phyloP scores from a whole-genome alignment of 495 filamentous ascomycete genomes.

The Clohesyomyces aquaticus region DNA sequence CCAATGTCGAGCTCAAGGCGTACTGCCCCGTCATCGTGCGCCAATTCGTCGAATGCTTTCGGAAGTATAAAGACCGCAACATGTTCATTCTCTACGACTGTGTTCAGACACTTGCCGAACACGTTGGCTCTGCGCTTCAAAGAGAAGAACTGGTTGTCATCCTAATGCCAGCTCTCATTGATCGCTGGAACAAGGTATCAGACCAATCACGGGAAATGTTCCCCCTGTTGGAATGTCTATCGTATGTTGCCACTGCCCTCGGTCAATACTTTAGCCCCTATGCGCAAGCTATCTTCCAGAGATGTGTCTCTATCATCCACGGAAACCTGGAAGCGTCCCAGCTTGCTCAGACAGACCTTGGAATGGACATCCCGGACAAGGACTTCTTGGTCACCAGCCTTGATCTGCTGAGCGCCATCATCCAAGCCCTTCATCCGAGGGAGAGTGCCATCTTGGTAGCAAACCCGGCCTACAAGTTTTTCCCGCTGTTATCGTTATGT shows the following conservation, averaged over 20 bases:
- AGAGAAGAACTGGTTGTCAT: conserved; percentile 76
- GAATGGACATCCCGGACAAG: conserved; percentile 84
- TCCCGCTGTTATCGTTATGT: conserved; percentile 85
- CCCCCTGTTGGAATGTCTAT: conserved; percentile 90
- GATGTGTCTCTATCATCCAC: conserved; percentile 89
- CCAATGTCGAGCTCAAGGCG: conserved; percentile 73
- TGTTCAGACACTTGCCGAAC: conserved; percentile 94
- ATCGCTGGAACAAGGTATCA: conserved; percentile 81
- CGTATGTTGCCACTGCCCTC: conserved; percentile 88
- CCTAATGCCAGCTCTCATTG: conserved; percentile 93
- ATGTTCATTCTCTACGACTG: conserved; percentile 99
- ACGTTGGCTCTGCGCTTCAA: conserved; percentile 78
- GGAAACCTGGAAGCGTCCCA: conserved; percentile 80
- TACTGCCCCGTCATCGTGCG: conserved; percentile 89
- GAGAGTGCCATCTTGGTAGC: conserved; percentile 77
- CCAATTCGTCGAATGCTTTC: conserved; percentile 91
- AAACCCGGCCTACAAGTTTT: conserved; percentile 75
- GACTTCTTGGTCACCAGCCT: conserved; percentile 97
- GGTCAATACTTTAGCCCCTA: conserved; percentile 81
- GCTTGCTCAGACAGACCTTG: conserved; percentile 62
- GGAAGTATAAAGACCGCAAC: conserved; percentile 95
- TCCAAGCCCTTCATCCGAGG: conserved; percentile 80
- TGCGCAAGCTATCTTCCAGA: conserved; percentile 77
- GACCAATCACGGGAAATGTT: conserved; percentile 94
- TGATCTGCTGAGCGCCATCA: conserved; percentile 90